Evolutionary conservation across 2,329 filamentous ascomycete species (phyloP), one percentile per base, ranked within the genome.

Genomic region (Pseudogymnoascus sp.): DNA sequence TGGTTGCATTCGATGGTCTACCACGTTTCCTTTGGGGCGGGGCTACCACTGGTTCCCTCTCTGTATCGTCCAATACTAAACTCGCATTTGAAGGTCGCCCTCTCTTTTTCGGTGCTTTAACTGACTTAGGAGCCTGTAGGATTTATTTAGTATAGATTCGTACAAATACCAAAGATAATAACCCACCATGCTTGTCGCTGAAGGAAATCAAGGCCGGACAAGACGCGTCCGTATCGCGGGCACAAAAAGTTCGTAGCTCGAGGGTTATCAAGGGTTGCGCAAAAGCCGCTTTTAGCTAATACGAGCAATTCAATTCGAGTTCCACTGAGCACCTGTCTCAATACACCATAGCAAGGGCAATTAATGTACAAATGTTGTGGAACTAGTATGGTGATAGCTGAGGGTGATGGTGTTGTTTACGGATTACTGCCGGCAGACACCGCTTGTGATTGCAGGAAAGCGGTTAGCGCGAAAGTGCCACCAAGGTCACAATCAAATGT

Each of bases 21-120:
- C 58, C 62, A 8, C 58, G 60, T 60, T 57, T 65, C 50, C 57
- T 47, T 25, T 28, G 30, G 4, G 35, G 20, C 3, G n/a, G 34
- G 7, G 43, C 18, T 4, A 22, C 22, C 28, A 7, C 47, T 37
- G 4, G 38, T 8, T n/a, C 3, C 6, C 28, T 5, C 20, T 5
- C 37, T 2, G 2, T 22, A 22, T 30, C 28, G 4, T 14, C n/a
- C 16, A 25, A 7, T 5, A 9, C 50, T 32, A 61, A n/a, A 22
- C 47, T 47, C 14, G 61, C 61, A 39, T 61, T 62, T 22, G 61
- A 62, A 41, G 61, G 59, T 41, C 61, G 37, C 32, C 39, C 61
- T 18, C 59, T 59, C 28, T 61, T 62, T 9, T 5, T 54, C 28
- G 47, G 47, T 2, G 32, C 14, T 32, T 54, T 54, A 54, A n/a